Conservation (phyloP, 371 early-diverging fungal genomes). For the Batkoa obscura region DNA sequence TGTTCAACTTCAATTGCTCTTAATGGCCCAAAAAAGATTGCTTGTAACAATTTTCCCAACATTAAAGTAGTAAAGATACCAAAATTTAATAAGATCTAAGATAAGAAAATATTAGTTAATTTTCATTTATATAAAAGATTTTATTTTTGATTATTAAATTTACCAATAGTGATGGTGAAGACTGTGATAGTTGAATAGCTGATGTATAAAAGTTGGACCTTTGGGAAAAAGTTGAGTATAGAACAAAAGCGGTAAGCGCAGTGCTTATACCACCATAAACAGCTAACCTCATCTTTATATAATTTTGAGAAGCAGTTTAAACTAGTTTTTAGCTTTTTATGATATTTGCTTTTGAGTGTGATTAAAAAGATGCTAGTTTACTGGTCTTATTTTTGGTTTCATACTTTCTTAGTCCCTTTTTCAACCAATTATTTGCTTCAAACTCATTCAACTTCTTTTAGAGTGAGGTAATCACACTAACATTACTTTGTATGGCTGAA, state of each 20-base stretch:
- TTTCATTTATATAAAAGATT: neutral
- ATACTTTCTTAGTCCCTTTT: too few relatives aligned
- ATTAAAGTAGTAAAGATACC: constrained; percentile 55
- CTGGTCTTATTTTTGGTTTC: too few relatives aligned
- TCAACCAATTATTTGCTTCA: too few relatives aligned
- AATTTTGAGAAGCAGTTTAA: too few relatives aligned
- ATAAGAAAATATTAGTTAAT: too few relatives aligned
- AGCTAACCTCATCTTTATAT: neutral
- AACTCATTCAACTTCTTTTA: too few relatives aligned
- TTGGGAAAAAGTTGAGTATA: neutral
- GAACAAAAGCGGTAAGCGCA: neutral
- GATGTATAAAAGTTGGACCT: constrained; percentile 15
- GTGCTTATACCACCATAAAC: constrained; percentile 1
- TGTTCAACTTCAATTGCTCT: constrained; percentile 86
- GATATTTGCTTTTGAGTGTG: too few relatives aligned
- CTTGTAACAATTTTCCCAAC: constrained; percentile 48
- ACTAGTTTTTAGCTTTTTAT: too few relatives aligned
- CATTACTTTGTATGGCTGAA: too few relatives aligned
- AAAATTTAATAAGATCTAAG: constrained; percentile 59
- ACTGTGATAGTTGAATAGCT: constrained; percentile 21
- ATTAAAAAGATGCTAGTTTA: too few relatives aligned
- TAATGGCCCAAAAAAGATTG: constrained; percentile 76
- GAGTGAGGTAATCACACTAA: too few relatives aligned
- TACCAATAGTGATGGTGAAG: constrained; percentile 15
- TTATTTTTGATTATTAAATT: neutral